Evolutionary conservation across 768 basidiomycete species (phyloP), one percentile per base, ranked within the genome.

Genomic region (Antrodiella citrinella): DNA sequence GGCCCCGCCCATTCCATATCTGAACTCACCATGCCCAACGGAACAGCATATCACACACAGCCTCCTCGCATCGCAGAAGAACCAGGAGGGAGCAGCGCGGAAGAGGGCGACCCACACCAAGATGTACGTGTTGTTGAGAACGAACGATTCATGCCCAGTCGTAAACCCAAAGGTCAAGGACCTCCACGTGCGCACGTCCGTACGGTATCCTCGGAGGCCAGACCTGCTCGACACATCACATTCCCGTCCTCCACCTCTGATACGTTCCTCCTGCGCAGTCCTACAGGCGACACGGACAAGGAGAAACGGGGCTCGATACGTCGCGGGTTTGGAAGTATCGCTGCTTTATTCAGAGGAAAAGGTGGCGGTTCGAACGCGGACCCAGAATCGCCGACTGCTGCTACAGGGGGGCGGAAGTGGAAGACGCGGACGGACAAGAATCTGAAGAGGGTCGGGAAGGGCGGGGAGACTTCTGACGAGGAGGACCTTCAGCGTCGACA

Each of bases 1-100:
- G 80, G 77, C 0, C 75, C 80, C 0, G 74, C 80, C 2, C 81
- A 82, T 51, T 66, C 76, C 25, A 73, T 78, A 45, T 61, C 66
- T 5, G 72, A 74, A 12, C 54, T 62, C 38, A 62, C 60, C 5
- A 59, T 68, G 57, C 70, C 57, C 1, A 56, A 59, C 39, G 58
- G 59, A 1, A 47, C 45, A 2, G 21, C 23, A 20, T n/a, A 51
- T 26, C 26, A 21, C 38, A 3, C 40, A 44, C 20, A 45, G 35
- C 30, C 30, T 7, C 30, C 30, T 35, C 30, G 30, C 7, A 30
- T 24, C 4, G 26, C 57, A 50, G 57, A 61, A 5, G 57, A 57
- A 38, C 48, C 55, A 26, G 54, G 55, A 59, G 5, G 67, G 66
- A 65, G 69, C 48, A 70, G 68, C 38, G 67, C 57, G 0, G 70